Evolutionary conservation across 768 basidiomycete species (phyloP).

Genomic region (Phaffia australis): DNA sequence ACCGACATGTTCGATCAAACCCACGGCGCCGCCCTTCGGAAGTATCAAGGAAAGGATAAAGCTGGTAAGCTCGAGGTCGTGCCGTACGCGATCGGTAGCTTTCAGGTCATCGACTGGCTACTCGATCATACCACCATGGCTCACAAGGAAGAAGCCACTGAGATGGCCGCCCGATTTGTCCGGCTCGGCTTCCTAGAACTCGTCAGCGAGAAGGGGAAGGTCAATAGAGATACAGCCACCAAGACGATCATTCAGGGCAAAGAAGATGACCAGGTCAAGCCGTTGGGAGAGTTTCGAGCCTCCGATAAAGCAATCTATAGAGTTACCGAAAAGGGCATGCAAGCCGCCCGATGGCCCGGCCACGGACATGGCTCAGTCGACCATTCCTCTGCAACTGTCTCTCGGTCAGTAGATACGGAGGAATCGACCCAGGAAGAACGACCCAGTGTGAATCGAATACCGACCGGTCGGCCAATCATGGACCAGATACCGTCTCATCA

Average conservation of each 20-base stretch:
- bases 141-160: slow-evolving; percentile 89
- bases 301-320: slow-evolving; percentile 91
- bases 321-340: slow-evolving; percentile 81
- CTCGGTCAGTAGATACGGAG: neutral
- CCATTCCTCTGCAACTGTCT: neutral
- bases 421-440: neutral
- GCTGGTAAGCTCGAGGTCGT: slow-evolving; percentile 29
- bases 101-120: slow-evolving; percentile 87
- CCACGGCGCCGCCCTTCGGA: slow-evolving; percentile 31
- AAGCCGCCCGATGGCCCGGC: slow-evolving; percentile 66
- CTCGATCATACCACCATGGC: slow-evolving; percentile 94
- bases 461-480: neutral
- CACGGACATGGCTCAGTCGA: neutral
- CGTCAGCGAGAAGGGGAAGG: slow-evolving; percentile 43
- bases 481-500: neutral
- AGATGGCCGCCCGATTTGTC: slow-evolving; percentile 96
- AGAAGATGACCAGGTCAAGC: slow-evolving; percentile 31
- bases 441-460: too few species aligned
- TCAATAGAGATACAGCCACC: slow-evolving; percentile 32
- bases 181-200: slow-evolving; percentile 81
- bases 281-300: slow-evolving; percentile 91
- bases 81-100: slow-evolving; percentile 65
- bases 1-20: slow-evolving; percentile 23
- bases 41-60: slow-evolving; percentile 10
- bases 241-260: slow-evolving; percentile 31